Evolutionary conservation across 192 early-diverging fungal genomes (phyloP), one percentile per base, ranked within the genome.

Genomic region (Linnemannia exigua): DNA sequence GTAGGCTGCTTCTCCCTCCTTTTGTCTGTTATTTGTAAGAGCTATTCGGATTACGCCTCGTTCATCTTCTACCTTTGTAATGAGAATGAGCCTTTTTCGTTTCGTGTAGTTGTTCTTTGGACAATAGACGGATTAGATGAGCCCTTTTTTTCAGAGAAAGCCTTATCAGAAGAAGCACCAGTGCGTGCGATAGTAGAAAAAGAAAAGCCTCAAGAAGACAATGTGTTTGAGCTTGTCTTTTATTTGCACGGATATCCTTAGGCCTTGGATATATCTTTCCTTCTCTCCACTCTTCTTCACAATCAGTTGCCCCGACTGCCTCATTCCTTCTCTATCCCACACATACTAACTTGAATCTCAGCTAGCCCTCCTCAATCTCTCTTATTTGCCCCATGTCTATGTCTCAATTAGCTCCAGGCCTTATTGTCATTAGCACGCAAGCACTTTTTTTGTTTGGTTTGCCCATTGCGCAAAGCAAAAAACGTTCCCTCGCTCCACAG

Each of bases 181-280:
- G 28, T 63, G 28, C 58, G 28, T 63, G 58, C 28, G 58, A 63
- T 63, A 63, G 58, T 63, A 31, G 31, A 6, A 6, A 44, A 44
- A 44, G 9, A 44, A 44, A 44, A 9, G 41, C 41, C 41, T 44
- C 41, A 44, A 44, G 41, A 44, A 44, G 41, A 44, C 9, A 63
- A 63, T 33, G 28, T 63, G 58, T 63, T 63, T 63, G 41, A 63
- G 58, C 58, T 31, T 63, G 58, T 63, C 58, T 63, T 31, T 63
- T 63, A 6, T 52, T 63, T 63, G 58, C 58, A 63, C 58, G 58
- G 28, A 31, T 22, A 25, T n/a, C 1, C 0, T 6, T 5, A 31
- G 1, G 58, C 58, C 58, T 31, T 20, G 54, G 54, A 28, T 63
- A n/a, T 63, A 1, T 61, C 58, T 50, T n/a, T n/a, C n/a, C n/a